Evolutionary conservation across 306 rosid species (phyloP), one percentile per base, ranked within the genome.

Genomic region (Rubus idaeus): DNA sequence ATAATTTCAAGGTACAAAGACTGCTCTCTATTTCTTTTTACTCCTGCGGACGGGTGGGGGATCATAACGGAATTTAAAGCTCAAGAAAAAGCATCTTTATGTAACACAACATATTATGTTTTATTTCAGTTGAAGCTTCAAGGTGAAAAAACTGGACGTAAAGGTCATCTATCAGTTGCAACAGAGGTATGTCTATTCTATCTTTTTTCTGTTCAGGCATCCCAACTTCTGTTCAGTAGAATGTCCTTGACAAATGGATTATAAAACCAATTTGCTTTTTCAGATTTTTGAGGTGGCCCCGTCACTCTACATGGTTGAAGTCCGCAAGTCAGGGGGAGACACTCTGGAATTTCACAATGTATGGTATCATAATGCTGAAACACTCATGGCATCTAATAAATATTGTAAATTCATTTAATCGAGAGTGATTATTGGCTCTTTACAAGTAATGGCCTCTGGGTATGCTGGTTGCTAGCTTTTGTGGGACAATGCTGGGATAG

Each of bases 211-310:
- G 35, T 78, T 57, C 30, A 26, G 10, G 7, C 71, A 42, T 30
- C 30, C 66, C 46, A 53, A 70, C 62, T 67, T 39, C 7, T 70
- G 44, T 52, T 60, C 45, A 8, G 35, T 66, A 6, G 46, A 66
- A 81, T 8, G 3, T 66, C 13, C 40, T 8, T 77, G 4, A 56
- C 23, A 47, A 20, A 13, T 66, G 63, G 14, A 17, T 3, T 35
- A 63, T 20, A 0, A 39, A 35, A 20, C 46, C 30, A 71, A 35
- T 42, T 47, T 61, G 52, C 26, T 81, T 82, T 71, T 78, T 30
- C 88, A 95, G 98, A 83, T 95, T 71, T 89, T 88, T 79, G 96
- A 95, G 92, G 92, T 95, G 77, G 98, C 96, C 37, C 98, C 98
- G 72, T 90, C 93, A 14, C 85, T 95, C 71, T 88, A 88, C 85